Evolutionary conservation across 2,329 filamentous ascomycete species (phyloP).

Genomic region (Aspergillus awamori): DNA sequence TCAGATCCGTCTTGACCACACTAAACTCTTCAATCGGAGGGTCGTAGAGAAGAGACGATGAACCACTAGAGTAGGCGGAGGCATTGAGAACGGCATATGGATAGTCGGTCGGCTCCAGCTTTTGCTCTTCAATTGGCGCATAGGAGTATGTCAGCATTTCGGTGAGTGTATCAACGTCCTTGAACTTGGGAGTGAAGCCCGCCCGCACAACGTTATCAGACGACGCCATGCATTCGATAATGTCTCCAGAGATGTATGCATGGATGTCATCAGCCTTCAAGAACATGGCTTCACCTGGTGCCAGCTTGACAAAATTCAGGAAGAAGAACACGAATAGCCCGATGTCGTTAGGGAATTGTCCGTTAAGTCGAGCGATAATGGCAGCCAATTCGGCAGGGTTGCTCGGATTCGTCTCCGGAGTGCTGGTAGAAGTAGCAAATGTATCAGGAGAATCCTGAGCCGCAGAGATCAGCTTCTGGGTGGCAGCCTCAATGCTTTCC

Average conservation of each 20-base stretch:
- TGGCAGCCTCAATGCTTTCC: constrained; percentile 65
- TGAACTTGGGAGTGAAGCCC: constrained; percentile 97
- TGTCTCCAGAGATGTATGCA: constrained; percentile 76
- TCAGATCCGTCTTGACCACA: constrained; percentile 79
- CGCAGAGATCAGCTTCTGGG: constrained; percentile 69
- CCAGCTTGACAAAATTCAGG: constrained; percentile 88
- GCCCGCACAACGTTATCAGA: constrained; percentile 99
- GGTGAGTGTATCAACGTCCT: constrained; percentile 87
- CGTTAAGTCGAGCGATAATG: constrained; percentile 75
- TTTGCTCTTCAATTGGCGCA: constrained; percentile 91
- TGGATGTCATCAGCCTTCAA: constrained; percentile 96
- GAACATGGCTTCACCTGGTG: constrained; percentile 92
- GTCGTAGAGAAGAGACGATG: constrained; percentile 77
- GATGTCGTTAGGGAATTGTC: constrained; percentile 85
- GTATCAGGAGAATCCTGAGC: constrained; percentile 68
- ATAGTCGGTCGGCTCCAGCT: constrained; percentile 84
- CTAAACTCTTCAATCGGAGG: constrained; percentile 96
- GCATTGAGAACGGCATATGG: constrained; percentile 82
- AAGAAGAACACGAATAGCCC: constrained; percentile 96
- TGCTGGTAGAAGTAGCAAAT: constrained; percentile 65
- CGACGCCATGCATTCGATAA: constrained; percentile 98
- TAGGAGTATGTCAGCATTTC: constrained; percentile 94
- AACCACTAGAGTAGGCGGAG: constrained; percentile 76
- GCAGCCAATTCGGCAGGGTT: constrained; percentile 67
- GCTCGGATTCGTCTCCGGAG: constrained; percentile 39